Evolutionary conservation across 2,329 filamentous ascomycete species (phyloP).

Genomic region (Fusarium musae): DNA sequence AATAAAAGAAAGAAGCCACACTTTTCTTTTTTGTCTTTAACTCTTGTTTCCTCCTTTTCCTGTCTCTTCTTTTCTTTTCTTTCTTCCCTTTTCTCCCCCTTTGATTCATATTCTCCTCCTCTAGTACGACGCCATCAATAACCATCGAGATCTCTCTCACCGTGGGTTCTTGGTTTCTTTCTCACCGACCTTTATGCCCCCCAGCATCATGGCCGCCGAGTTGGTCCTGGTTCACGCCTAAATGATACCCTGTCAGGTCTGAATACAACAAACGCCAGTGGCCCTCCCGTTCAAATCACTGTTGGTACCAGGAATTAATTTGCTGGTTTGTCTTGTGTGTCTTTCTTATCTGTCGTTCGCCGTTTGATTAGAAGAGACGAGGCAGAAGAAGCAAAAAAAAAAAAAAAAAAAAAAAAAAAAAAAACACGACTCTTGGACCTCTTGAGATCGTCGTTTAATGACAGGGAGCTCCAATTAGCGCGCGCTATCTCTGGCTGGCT

Average conservation of each 20-base stretch:
- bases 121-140: slow-evolving; percentile 5
- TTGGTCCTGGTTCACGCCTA: slow-evolving; percentile 9
- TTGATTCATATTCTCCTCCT: neutral
- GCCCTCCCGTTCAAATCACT: neutral
- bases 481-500: slow-evolving; percentile 29
- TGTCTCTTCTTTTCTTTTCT: neutral
- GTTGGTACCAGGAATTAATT: neutral
- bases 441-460: slow-evolving; percentile 21
- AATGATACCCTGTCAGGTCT: neutral
- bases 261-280: neutral
- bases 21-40: slow-evolving; percentile 11
- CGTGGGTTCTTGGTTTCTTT: slow-evolving; percentile 1
- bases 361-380: neutral
- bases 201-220: neutral
- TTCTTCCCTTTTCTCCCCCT: neutral
- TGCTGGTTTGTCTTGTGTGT: slow-evolving; percentile 11
- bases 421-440: slow-evolving; percentile 10
- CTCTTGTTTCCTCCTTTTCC: neutral
- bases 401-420: slow-evolving; percentile 1
- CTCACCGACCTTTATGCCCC: slow-evolving; percentile 20
- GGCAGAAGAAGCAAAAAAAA: slow-evolving; percentile 7
- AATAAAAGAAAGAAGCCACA: slow-evolving; percentile 2
- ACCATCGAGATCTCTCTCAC: slow-evolving; percentile 10
- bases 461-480: slow-evolving; percentile 34
- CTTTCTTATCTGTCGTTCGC: slow-evolving; percentile 24